Evolutionary conservation across 2,329 filamentous ascomycete species (phyloP), one percentile per base, ranked within the genome.

Genomic region (Xenosphaeropsis pyriputrescens): DNA sequence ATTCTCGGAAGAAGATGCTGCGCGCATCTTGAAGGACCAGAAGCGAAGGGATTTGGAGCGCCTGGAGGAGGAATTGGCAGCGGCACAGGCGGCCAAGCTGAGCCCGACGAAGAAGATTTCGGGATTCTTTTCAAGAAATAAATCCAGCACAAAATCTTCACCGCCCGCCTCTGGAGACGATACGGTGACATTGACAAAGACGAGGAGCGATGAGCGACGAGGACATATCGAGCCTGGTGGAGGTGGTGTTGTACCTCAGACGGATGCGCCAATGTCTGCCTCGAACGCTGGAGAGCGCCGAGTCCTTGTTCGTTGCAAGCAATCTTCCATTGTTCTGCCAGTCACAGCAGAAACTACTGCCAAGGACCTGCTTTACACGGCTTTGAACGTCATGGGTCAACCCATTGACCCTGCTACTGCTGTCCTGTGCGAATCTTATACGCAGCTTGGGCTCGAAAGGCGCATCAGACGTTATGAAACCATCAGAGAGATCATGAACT

Each of bases 401-500:
- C 59, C 63, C 2, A 76, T 93, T 42, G 68, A 78, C 43, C 67
- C 77, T 0, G 62, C 68, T 9, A 71, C 67, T 11, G 80, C 78
- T 37, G 68, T 91, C n/a, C 56, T 95, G 9, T 58, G 86, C 14
- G 89, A 96, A 56, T 74, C 70, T 15, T 95, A 86, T 54, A 62
- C 67, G 15, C 70, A 76, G 33, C 68, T 91, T 1, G 85, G 85
- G 19, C 66, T 96, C 2, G 83, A 93, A 55, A 75, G 89, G 30
- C 80, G 83, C 1, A 61, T 96, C 18, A 79, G 89, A 31, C 78
- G 76, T 30, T 95, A 94, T 54, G 89, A 96, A 60, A 75, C 75
- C 43, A 71, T 96, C 22, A 75, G 85, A 42, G 85, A 94, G 50
- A 73, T 94, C 16, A 72, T 95, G 69, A 93, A 93, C 55, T 93